phyloP scores from a whole-genome alignment of 2,329 filamentous ascomycete species.

The Akanthomyces muscarius region DNA sequence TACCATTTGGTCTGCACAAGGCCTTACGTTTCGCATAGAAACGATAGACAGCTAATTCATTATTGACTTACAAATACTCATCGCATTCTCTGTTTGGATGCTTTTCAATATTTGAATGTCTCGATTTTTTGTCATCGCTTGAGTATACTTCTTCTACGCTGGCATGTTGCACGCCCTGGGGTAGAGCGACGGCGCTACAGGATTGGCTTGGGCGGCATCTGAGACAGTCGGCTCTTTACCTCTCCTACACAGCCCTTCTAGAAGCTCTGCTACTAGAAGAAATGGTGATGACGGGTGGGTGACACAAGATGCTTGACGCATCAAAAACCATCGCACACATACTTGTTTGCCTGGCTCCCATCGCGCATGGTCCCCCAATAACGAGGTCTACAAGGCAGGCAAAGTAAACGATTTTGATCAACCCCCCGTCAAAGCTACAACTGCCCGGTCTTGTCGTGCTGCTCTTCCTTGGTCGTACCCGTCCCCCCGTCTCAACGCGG shows the following conservation, averaged over 20 bases:
- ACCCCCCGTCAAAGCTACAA: not conserved
- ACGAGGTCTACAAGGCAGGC: not conserved
- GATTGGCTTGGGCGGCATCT: not conserved
- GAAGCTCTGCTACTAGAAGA: constrained; percentile 4
- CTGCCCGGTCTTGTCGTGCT: not conserved
- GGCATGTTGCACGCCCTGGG: constrained; percentile 1
- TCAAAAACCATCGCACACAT: constrained; percentile 5
- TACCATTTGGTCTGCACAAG: not conserved
- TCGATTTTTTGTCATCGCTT: not conserved
- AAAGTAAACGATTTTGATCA: not conserved
- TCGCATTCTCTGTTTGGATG: not conserved
- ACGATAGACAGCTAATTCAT: not conserved
- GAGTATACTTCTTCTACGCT: not conserved
- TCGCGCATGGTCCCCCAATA: not conserved
- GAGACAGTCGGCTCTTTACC: constrained; percentile 11
- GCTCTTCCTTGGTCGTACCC: not conserved
- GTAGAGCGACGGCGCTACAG: not conserved
- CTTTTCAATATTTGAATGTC: not conserved
- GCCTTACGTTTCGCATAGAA: not conserved
- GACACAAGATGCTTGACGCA: constrained; percentile 8
- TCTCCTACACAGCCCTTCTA: not conserved
- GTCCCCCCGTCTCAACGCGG: constrained; percentile 9
- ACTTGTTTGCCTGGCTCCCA: constrained; percentile 2
- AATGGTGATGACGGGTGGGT: not conserved
- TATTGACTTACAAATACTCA: not conserved